Evolutionary conservation across 306 rosid genomes (phyloP).

Genomic region (Styphnolobium japonicum): DNA sequence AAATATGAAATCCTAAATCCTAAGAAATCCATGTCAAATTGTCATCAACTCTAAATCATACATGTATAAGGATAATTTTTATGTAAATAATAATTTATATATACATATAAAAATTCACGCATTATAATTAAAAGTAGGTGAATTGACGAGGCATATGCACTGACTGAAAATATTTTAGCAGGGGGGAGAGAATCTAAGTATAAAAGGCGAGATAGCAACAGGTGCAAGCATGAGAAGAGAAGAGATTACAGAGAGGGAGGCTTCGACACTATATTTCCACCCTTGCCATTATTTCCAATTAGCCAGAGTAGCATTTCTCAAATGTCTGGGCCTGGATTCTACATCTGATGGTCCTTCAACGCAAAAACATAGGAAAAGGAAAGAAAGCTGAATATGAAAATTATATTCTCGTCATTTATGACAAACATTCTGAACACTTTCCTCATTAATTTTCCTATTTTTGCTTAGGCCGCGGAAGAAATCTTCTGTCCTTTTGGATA

Average conservation of each 20-base stretch:
- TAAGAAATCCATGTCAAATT: background rate
- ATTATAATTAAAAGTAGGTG: background rate
- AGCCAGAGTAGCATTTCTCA: conserved; percentile 75
- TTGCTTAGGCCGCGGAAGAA: background rate
- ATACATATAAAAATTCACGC: background rate
- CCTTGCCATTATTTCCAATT: conserved; percentile 68
- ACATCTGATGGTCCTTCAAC: conserved; percentile 40
- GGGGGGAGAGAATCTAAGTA: conserved; percentile 37
- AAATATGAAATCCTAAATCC: background rate
- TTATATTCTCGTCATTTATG: background rate
- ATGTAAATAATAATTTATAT: background rate
- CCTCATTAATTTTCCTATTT: background rate
- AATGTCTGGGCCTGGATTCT: conserved; percentile 75
- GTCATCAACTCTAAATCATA: background rate
- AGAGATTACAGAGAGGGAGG: conserved; percentile 43
- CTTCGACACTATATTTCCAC: conserved; percentile 37
- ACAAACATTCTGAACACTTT: background rate
- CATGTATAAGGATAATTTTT: background rate
- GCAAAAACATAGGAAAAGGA: conserved; percentile 41
- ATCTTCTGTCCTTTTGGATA: background rate
- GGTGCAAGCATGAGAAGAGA: conserved; percentile 47
- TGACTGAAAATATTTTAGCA: conserved; percentile 30
- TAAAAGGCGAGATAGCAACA: conserved; percentile 48
- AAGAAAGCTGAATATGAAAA: conserved; percentile 39
- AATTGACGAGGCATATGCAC: conserved; percentile 12